phyloP scores from a whole-genome alignment of 23 red algal genomes.

The Gracilariopsis chorda region DNA sequence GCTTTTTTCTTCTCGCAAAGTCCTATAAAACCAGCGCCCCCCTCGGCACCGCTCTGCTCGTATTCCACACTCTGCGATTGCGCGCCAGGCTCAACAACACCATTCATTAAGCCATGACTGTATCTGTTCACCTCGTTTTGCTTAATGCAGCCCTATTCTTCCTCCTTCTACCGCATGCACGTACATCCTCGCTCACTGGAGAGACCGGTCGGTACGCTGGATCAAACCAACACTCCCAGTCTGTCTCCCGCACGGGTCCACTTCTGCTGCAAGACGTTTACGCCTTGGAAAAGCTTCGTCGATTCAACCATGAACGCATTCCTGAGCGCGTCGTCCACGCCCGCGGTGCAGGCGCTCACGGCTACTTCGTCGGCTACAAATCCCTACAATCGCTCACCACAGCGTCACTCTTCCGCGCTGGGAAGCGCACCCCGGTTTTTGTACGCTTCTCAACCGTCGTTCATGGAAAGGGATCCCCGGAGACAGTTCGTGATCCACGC shows the following conservation, averaged over 20 bases:
- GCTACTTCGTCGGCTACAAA: constrained; percentile 60
- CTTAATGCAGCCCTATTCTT: no score
- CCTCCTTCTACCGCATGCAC: no score
- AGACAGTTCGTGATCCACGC: constrained; percentile 88
- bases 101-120: no score
- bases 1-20: no score
- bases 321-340: constrained; percentile 93
- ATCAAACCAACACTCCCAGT: constrained; percentile 21
- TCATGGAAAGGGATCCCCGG: constrained; percentile 81
- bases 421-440: constrained; percentile 56
- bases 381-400: constrained; percentile 61
- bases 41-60: no score
- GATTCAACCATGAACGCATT: constrained; percentile 76
- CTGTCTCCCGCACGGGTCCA: background rate
- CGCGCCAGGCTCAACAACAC: no score
- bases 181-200: no score
- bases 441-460: constrained; percentile 89
- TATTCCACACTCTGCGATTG: no score
- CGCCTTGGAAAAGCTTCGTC: constrained; percentile 48
- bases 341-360: constrained; percentile 74
- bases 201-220: constrained; percentile 31
- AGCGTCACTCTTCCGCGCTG: constrained; percentile 56
- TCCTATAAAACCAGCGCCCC: no score
- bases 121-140: no score
- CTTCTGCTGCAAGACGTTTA: constrained; percentile 42